Base-by-base conservation (phyloP, 179 eudicot genomes). In the Camellia oleifera region DNA sequence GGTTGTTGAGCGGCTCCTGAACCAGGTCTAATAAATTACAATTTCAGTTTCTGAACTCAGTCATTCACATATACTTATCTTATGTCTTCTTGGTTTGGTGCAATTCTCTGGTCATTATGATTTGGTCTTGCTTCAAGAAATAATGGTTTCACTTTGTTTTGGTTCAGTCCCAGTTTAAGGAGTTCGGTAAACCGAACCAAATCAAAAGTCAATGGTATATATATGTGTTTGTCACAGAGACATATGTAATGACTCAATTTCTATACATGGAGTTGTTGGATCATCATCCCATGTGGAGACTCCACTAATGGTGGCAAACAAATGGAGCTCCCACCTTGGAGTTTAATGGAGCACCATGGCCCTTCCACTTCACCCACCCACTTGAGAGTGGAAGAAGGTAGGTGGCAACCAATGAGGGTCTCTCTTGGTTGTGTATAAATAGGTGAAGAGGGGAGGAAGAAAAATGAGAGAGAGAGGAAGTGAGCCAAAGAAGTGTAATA, bases 1-100 rank as follows among this genome's bases (percentile, higher is more conserved):
- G 92, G 92, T 92, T 52, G 97, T 93, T 45, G 97, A 89, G 72
- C 88, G 97, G 58, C 93, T 93, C 78, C 44, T 93, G 86, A 92
- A 87, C 70, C 98, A 95, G 97, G 97, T 94, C 20, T 42, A 45
- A 62, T 71, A 76, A 40, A 12, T 66, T 68, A 23, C 54, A 65
- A 15, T 42, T 10, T 42, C n/a, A 1, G 68, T 40, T n/a, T 65
- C 61, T 74, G 13, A 44, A 18, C 45, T 60, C 57, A 32, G 53
- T 72, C 48, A 48, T 18, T 66, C 48, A 66, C 45, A 50, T n/a
- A 78, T 11, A 52, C 42, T 42, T 50, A 4, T 54, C n/a, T 32
- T 53, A 12, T 72, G 45, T 53, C 62, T 54, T 5, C 32, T 74
- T 57, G 52, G n/a, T 17, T 56, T 56, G n/a, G 64, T 74, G 66